Conservation (phyloP, 441 rosid species). For the Euphorbia schlechtendalii region DNA sequence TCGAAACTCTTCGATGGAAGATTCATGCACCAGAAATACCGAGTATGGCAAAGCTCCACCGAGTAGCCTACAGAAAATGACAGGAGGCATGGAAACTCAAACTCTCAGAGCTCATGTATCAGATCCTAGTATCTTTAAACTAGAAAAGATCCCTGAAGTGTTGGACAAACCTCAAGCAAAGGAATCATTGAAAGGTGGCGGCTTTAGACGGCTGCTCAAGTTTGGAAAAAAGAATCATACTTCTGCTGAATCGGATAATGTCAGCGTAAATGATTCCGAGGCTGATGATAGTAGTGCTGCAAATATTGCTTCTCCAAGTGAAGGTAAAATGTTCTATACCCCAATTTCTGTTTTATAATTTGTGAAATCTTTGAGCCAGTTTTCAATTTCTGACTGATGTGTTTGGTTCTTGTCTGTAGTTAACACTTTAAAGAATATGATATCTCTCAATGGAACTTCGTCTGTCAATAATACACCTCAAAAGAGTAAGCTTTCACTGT, state of each 20-base stretch:
- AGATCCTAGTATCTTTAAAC: conserved; percentile 34
- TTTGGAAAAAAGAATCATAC: conserved; percentile 74
- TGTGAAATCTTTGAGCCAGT: too few species aligned
- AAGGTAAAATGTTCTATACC: conserved; percentile 81
- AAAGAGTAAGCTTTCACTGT: conserved; percentile 46
- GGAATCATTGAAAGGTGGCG: conserved; percentile 78
- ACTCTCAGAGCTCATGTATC: conserved; percentile 43
- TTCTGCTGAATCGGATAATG: conserved; percentile 12
- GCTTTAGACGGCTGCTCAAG: conserved; percentile 70
- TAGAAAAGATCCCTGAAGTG: conserved; percentile 59
- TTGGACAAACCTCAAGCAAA: conserved; percentile 53
- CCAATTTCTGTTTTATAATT: too few species aligned
- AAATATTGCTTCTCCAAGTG: conserved; percentile 40
- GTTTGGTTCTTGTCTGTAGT: conserved; percentile 39
- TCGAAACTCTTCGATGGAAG: conserved; percentile 74
- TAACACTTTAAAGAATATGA: conserved; percentile 75
- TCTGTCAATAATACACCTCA: conserved; percentile 45
- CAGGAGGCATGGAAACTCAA: conserved; percentile 32
- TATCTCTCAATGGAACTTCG: conserved; percentile 78
- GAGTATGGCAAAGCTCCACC: conserved; percentile 60
- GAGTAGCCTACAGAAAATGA: conserved; percentile 32
- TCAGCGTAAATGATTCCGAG: conserved; percentile 33
- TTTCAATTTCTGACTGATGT: conserved; percentile 16
- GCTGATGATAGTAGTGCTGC: conserved; percentile 42
- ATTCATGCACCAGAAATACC: conserved; percentile 49